phyloP scores from a whole-genome alignment of 2,329 filamentous ascomycete genomes.

The Ceratocystis lukuohia region DNA sequence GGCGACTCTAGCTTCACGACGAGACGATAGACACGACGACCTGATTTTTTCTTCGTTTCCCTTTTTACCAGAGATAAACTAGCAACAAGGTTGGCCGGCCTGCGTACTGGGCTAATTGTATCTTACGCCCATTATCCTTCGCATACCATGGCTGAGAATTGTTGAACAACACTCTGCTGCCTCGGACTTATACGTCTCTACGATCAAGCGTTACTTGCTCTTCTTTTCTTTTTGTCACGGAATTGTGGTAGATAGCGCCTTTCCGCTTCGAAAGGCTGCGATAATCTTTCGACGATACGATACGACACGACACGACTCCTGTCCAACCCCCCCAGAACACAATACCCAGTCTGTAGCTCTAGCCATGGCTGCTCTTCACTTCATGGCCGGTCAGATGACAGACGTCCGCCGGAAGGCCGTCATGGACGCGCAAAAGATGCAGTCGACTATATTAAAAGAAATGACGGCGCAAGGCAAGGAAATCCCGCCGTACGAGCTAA shows the following conservation, averaged over 20 bases:
- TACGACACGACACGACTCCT: background rate
- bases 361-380: constrained; percentile 15
- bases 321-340: background rate
- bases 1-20: background rate
- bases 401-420: constrained; percentile 29
- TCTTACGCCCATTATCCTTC: background rate
- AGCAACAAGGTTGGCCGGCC: background rate
- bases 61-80: too few relatives aligned
- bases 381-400: constrained; percentile 17
- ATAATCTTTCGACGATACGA: background rate
- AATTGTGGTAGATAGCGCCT: too few relatives aligned
- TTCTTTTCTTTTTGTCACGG: background rate
- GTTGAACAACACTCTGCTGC: constrained; percentile 3
- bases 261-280: too few relatives aligned
- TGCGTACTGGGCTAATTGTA: background rate
- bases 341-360: background rate
- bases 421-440: constrained; percentile 53
- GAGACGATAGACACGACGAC: background rate
- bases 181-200: background rate
- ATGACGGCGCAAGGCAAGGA: constrained; percentile 41
- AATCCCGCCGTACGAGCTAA: constrained; percentile 45
- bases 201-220: background rate
- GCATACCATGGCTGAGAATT: background rate
- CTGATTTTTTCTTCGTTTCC: background rate
- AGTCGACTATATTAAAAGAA: constrained; percentile 43